Evolutionary conservation across 2,329 filamentous ascomycete genomes (phyloP).

Genomic region (Cladobotryum protrusum): DNA sequence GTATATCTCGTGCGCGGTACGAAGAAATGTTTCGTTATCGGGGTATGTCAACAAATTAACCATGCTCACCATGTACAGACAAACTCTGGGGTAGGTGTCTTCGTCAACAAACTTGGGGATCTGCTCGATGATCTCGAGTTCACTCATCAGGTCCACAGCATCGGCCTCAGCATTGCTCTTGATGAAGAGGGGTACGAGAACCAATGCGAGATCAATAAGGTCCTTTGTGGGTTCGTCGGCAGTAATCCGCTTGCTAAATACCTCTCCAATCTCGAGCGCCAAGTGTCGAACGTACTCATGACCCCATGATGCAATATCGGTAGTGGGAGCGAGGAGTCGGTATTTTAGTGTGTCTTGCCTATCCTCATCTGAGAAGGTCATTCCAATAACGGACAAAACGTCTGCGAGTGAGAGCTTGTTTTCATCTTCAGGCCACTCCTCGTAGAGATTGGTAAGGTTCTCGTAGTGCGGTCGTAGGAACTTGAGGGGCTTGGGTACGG

Average conservation of each 20-base stretch:
- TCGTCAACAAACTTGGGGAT: slow-evolving; percentile 86
- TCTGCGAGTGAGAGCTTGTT: slow-evolving; percentile 90
- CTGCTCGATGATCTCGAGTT: slow-evolving; percentile 93
- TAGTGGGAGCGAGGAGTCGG: slow-evolving; percentile 78
- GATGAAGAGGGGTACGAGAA: slow-evolving; percentile 88
- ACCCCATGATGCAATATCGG: slow-evolving; percentile 94
- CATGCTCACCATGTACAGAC: slow-evolving; percentile 98
- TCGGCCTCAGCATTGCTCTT: slow-evolving; percentile 98
- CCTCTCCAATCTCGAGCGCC: slow-evolving; percentile 90
- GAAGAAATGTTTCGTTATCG: slow-evolving; percentile 92
- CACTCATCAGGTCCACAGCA: slow-evolving; percentile 93
- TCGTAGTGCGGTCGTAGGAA: slow-evolving; percentile 97
- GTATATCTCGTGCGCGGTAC: slow-evolving; percentile 90
- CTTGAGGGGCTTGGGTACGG: slow-evolving; percentile 95
- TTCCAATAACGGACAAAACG: slow-evolving; percentile 92
- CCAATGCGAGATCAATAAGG: slow-evolving; percentile 74
- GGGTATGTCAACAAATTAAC: slow-evolving; percentile 95
- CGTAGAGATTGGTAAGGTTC: slow-evolving; percentile 78
- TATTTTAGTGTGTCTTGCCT: slow-evolving; percentile 95
- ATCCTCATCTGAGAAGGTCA: slow-evolving; percentile 98
- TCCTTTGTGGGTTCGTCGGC: slow-evolving; percentile 81
- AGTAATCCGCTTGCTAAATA: slow-evolving; percentile 81
- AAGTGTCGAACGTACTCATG: slow-evolving; percentile 97
- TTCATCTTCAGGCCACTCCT: slow-evolving; percentile 76
- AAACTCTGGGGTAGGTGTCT: slow-evolving; percentile 88